phyloP scores from a whole-genome alignment of 768 basidiomycete genomes.

The Ramaria rubella region DNA sequence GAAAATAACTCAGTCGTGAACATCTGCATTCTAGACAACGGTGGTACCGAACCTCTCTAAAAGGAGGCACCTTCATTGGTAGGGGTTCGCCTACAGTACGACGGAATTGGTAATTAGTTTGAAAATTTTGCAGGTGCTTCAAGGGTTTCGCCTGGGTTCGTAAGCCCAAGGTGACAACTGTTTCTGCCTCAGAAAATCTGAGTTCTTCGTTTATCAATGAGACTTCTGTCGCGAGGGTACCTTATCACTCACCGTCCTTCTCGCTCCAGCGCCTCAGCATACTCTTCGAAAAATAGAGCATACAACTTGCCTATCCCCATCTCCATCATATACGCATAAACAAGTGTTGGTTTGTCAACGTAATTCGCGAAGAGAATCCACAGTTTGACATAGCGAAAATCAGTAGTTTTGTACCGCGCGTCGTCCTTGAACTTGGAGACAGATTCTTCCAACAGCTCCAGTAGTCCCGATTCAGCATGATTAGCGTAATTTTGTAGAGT shows the following conservation, averaged over 20 bases:
- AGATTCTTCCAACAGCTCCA: constrained; percentile 77
- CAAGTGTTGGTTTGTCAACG: constrained; percentile 64
- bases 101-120: constrained; percentile 70
- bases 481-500: constrained; percentile 82
- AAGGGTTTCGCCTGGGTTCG: constrained; percentile 73
- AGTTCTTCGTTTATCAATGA: not conserved
- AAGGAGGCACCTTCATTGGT: constrained; percentile 3
- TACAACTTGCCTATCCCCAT: constrained; percentile 84
- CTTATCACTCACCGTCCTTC: constrained; percentile 69
- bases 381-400: constrained; percentile 84
- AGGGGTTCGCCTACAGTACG: constrained; percentile 3
- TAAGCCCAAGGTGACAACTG: constrained; percentile 77
- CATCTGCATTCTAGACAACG: not conserved
- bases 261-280: constrained; percentile 71
- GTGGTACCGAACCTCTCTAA: constrained; percentile 1
- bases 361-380: constrained; percentile 86
- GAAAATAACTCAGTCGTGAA: not conserved
- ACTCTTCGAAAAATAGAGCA: constrained; percentile 86
- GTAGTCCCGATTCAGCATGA: constrained; percentile 59
- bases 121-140: constrained; percentile 75
- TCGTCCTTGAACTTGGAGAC: constrained; percentile 79
- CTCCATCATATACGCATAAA: constrained; percentile 82
- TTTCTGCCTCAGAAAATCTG: constrained; percentile 73
- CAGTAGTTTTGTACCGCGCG: constrained; percentile 67
- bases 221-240: constrained; percentile 8